Percentiles rank a stretch among this genome's conserved stretches.
These are phyloP conservation scores for Carex arenaria DNA, from an alignment of 202 grass and related monocot species.

Conservation along the genomic window DNA sequence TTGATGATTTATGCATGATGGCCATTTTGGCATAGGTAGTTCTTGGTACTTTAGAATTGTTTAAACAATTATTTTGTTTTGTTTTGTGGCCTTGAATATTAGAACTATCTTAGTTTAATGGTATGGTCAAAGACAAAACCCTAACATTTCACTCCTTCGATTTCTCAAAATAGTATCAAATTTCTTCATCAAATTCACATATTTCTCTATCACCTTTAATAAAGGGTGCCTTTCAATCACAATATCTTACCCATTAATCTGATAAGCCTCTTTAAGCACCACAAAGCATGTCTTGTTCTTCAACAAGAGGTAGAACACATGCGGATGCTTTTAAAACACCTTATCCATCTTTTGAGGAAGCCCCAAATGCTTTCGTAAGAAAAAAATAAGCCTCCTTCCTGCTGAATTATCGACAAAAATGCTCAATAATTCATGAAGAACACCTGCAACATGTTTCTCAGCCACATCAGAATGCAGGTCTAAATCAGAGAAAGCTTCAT, in stretches of 20 bases:
- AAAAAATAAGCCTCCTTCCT: conserved; percentile 52
- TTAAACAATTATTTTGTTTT: too few species aligned
- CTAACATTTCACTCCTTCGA: conserved; percentile 24
- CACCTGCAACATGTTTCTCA: conserved; percentile 43
- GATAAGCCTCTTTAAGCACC: conserved; percentile 90
- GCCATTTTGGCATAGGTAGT: too few species aligned
- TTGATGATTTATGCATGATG: too few species aligned
- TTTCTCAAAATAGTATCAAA: conserved; percentile 44
- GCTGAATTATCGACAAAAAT: conserved; percentile 62
- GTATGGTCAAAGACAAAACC: too few species aligned
- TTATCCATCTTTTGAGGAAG: conserved; percentile 62
- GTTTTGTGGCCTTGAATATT: too few species aligned
- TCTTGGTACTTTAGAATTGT: too few species aligned
- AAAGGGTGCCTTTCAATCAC: conserved; percentile 48
- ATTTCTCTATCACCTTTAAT: conserved; percentile 52
- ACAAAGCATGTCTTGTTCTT: conserved; percentile 75
- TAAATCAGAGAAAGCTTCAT: conserved; percentile 48
- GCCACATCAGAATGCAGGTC: conserved; percentile 35
- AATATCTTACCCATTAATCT: conserved; percentile 27
- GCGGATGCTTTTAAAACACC: conserved; percentile 56
- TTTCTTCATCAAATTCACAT: conserved; percentile 54
- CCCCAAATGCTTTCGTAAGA: conserved; percentile 50
- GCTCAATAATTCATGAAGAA: conserved; percentile 72
- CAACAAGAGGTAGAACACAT: conserved; percentile 72
- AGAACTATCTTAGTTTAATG: too few species aligned